Evolutionary conservation across 345 rosid species (phyloP), one percentile per base, ranked within the genome.

Genomic region (Acer saccharum): DNA sequence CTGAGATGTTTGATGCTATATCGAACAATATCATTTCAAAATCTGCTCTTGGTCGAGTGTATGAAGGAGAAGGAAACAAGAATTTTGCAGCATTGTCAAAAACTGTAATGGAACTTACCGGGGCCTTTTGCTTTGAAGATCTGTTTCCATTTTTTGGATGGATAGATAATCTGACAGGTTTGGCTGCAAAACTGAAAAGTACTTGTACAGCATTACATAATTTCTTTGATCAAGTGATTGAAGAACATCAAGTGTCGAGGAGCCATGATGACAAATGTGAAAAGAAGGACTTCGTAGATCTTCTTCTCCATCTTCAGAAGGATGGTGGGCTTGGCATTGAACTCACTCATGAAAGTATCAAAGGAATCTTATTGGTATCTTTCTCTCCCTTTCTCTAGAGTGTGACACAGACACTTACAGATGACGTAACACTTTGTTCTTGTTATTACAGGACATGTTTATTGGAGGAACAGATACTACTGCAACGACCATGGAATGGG

Each of bases 101-200:
- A 67, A 76, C 52, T 54, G 67, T 63, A 0, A 54, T 76, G 75
- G 75, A 17, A 7, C 71, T 72, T 10, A 5, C 72, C 1, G 69
- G 66, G 17, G 58, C 17, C 12, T 79, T 83, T 48, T 68, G 73
- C 54, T 76, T 83, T n/a, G 41, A 58, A 60, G 83, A 82, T 76
- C 5, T 76, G 20, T 2, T 79, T 68, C 27, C 16, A 10, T n/a
- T 7, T 43, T 7, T 43, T 6, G 50, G 50, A 46, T 78, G 79
- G 72, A 5, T 82, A 21, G 85, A 82, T 67, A 3, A 21, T 43
- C 55, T 43, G 10, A 43, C 46, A 7, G 46, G 46, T 43, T 7
- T 7, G 8, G 10, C 46, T n/a, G 62, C 29, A 7, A 46, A 14
- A 0, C 18, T 77, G 39, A 21, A 29, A 21, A 13, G 6, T 0